Percentiles rank a stretch among this genome's conserved stretches.
Evolutionary conservation across 495 filamentous ascomycete species (phyloP).

Genomic region (Penicillium dipodomyicola): DNA sequence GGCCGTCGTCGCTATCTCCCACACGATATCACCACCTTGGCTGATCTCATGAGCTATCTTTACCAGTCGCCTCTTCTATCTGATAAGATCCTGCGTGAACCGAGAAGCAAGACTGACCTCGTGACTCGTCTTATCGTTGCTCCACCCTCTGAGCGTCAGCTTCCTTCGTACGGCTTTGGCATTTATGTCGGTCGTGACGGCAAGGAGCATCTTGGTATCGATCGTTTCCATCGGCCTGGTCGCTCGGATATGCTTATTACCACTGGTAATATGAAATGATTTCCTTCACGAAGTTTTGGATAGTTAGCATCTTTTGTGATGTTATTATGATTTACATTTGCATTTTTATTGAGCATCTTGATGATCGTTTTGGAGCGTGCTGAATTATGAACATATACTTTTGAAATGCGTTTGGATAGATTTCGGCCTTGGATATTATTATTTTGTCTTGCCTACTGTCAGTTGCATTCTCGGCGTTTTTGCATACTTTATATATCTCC

Average conservation of each 20-base stretch:
- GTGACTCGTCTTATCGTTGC: constrained; percentile 57
- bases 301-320: background rate
- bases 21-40: constrained; percentile 66
- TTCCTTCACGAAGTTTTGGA: background rate
- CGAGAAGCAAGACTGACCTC: constrained; percentile 58
- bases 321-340: constrained; percentile 18
- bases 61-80: constrained; percentile 65
- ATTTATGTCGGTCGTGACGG: constrained; percentile 60
- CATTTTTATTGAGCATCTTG: constrained; percentile 19
- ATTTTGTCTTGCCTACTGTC: background rate
- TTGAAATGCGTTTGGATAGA: background rate
- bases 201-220: constrained; percentile 63
- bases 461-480: constrained; percentile 15
- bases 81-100: constrained; percentile 63
- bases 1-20: constrained; percentile 59
- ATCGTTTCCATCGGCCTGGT: constrained; percentile 53
- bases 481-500: constrained; percentile 4
- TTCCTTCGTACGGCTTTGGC: constrained; percentile 60
- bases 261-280: constrained; percentile 35
- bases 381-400: background rate
- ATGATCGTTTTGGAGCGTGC: background rate
- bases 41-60: constrained; percentile 74
- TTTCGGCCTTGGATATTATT: background rate
- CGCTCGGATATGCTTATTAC: constrained; percentile 47
- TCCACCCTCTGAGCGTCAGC: constrained; percentile 45